Evolutionary conservation across 2,329 filamentous ascomycete genomes (phyloP).

Genomic region (Magnaporthiopsis rhizophila): DNA sequence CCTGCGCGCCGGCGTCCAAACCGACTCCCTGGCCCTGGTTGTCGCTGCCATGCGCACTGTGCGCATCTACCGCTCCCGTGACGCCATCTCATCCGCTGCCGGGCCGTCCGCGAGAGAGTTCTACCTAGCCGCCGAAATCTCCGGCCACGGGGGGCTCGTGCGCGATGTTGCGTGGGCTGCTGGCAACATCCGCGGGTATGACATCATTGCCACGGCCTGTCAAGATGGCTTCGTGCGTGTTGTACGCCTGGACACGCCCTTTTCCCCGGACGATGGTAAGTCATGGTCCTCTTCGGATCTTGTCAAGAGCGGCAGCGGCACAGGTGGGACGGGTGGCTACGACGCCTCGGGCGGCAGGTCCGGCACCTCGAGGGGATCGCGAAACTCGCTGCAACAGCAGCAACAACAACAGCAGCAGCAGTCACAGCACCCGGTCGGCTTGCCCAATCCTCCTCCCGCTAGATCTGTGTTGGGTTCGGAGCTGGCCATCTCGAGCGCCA

Average conservation of each 20-base stretch:
- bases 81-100: conserved; percentile 19
- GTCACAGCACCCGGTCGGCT: not conserved
- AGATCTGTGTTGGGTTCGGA: conserved; percentile 10
- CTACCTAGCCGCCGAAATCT: conserved; percentile 72
- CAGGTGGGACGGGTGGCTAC: conserved; percentile 16
- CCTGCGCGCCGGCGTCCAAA: conserved; percentile 70
- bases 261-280: conserved; percentile 36
- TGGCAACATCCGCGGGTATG: conserved; percentile 82
- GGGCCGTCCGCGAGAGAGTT: conserved; percentile 57
- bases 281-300: conserved; percentile 42
- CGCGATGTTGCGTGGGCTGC: conserved; percentile 89
- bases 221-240: conserved; percentile 87
- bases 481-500: conserved; percentile 22
- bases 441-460: conserved; percentile 1
- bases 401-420: conserved; percentile 20
- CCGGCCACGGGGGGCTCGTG: conserved; percentile 67
- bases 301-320: conserved; percentile 25
- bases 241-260: conserved; percentile 67
- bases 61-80: conserved; percentile 70
- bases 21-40: conserved; percentile 71
- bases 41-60: conserved; percentile 81
- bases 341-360: not conserved
- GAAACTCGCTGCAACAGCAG: not conserved
- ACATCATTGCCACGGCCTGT: conserved; percentile 83
- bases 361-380: conserved; percentile 15